Evolutionary conservation across 2,329 filamentous ascomycete species (phyloP).

Genomic region (Diplodia intermedia): DNA sequence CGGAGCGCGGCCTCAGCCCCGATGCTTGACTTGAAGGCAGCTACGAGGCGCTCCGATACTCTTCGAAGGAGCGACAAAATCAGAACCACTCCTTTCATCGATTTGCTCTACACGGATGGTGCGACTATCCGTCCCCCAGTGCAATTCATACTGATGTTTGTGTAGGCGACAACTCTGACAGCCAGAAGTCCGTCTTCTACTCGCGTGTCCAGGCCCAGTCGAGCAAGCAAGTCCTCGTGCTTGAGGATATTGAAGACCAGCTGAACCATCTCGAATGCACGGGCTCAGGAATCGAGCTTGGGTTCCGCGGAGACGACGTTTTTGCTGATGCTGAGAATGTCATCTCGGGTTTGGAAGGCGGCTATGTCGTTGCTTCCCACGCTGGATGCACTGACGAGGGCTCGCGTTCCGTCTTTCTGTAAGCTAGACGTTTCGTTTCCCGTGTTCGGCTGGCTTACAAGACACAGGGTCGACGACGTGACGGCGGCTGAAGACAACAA

Average conservation of each 20-base stretch:
- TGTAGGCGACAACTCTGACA: slow-evolving; percentile 40
- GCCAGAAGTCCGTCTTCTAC: slow-evolving; percentile 41
- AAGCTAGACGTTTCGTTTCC: slow-evolving; percentile 24
- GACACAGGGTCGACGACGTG: slow-evolving; percentile 39
- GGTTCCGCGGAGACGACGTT: slow-evolving; percentile 40
- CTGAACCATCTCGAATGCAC: slow-evolving; percentile 43
- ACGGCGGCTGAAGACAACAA: slow-evolving; percentile 39
- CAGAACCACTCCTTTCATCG: slow-evolving; percentile 39
- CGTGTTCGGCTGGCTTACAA: slow-evolving; percentile 12
- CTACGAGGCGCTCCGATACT: slow-evolving; percentile 41
- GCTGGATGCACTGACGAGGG: slow-evolving; percentile 47
- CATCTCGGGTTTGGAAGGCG: slow-evolving; percentile 38
- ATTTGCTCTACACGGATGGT: slow-evolving; percentile 47
- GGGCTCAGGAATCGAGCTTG: slow-evolving; percentile 40
- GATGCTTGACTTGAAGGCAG: slow-evolving; percentile 44
- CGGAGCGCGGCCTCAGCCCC: slow-evolving; percentile 28
- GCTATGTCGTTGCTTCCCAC: slow-evolving; percentile 50
- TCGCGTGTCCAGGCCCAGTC: slow-evolving; percentile 45
- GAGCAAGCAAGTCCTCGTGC: slow-evolving; percentile 42
- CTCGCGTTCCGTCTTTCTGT: slow-evolving; percentile 46
- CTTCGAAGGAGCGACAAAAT: slow-evolving; percentile 41
- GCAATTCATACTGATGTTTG: slow-evolving; percentile 33
- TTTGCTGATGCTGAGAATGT: slow-evolving; percentile 41
- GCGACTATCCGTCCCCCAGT: slow-evolving; percentile 9
- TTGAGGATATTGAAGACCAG: slow-evolving; percentile 49